Evolutionary conservation across 2,329 filamentous ascomycete genomes (phyloP), one percentile per base, ranked within the genome.

Genomic region (Trichoderma aggressivum): DNA sequence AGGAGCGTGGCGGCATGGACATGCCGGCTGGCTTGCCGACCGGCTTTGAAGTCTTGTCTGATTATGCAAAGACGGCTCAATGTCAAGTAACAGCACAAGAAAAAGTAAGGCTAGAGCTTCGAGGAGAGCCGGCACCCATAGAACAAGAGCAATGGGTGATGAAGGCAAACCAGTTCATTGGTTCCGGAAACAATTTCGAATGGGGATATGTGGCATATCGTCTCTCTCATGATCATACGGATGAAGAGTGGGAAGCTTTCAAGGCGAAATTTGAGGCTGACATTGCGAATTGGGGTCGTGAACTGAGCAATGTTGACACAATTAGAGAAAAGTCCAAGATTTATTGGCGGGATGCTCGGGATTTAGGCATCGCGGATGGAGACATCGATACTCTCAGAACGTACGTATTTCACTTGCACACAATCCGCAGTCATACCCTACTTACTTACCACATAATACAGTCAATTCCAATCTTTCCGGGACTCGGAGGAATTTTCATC

Each of bases 141-240:
- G 64, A 36, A 7, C 10, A 34, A 21, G 61, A 43, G 8, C 69
- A 63, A 1, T 73, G 68, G 71, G 61, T 72, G 14, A 39, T 24
- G 21, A 60, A 59, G 3, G 72, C 59, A 18, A 60, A 68, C 2
- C 28, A 50, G 16, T 36, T 63, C 14, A 21, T 70, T 18, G 34
- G 36, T 11, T 60, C 58, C 3, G 65, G 43, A 39, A 34, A 43
- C 26, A 39, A 61, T 24, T 47, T 39, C 24, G 24, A 32, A 16
- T 78, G 76, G 77, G 75, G 72, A 11, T 77, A 68, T 63, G 76
- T 78, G 0, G 75, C 73, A 0, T 79, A 78, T 28, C 74, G 77
- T 0, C 7, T 74, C 0, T 76, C 70, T 24, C 72, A 77, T 32
- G 56, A 26, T 1, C 73, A 76, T 26, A 72, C 62, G 7, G 66